phyloP scores from a whole-genome alignment of 192 early-diverging fungal species.

The Bifiguratus adelaidae region DNA sequence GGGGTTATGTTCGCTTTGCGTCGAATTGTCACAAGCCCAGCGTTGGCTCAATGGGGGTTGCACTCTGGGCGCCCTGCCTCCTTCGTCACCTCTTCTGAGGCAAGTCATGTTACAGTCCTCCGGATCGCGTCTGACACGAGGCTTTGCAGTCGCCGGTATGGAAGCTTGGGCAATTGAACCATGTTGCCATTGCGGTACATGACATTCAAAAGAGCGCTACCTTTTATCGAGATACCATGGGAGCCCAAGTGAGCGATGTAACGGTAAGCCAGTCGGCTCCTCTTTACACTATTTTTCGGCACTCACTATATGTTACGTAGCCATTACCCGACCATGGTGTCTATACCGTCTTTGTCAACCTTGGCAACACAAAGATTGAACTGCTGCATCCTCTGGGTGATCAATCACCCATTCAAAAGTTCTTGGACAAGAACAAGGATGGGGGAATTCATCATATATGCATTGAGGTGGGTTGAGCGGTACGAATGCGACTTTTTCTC shows the following conservation, averaged over 20 bases:
- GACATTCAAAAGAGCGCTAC: conserved; percentile 54
- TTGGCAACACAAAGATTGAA: conserved; percentile 84
- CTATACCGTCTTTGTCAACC: conserved; percentile 75
- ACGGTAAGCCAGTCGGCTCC: conserved; percentile 25
- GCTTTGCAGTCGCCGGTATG: too few relatives aligned
- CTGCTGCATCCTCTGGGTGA: conserved; percentile 65
- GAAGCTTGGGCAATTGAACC: conserved; percentile 68
- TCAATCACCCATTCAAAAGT: conserved; percentile 65
- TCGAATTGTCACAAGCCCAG: too few relatives aligned
- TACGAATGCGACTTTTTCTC: not conserved
- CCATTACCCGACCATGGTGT: conserved; percentile 75
- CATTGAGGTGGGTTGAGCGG: conserved; percentile 33
- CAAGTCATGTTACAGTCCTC: too few relatives aligned
- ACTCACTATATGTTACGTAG: conserved; percentile 10
- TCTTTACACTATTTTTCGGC: not conserved
- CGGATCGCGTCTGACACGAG: too few relatives aligned
- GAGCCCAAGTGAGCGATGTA: conserved; percentile 55
- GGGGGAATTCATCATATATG: conserved; percentile 84
- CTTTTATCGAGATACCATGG: conserved; percentile 66
- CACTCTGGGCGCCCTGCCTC: too few relatives aligned
- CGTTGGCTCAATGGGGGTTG: too few relatives aligned
- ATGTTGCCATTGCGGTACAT: conserved; percentile 75
- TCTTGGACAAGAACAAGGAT: conserved; percentile 66
- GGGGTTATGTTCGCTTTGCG: too few relatives aligned
- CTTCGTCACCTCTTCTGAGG: too few relatives aligned